A percentile compares a stretch with the other conserved stretches of the same genome.
Evolutionary conservation across 2,329 filamentous ascomycete genomes (phyloP).

Genomic region (Albophoma yamanashiensis): DNA sequence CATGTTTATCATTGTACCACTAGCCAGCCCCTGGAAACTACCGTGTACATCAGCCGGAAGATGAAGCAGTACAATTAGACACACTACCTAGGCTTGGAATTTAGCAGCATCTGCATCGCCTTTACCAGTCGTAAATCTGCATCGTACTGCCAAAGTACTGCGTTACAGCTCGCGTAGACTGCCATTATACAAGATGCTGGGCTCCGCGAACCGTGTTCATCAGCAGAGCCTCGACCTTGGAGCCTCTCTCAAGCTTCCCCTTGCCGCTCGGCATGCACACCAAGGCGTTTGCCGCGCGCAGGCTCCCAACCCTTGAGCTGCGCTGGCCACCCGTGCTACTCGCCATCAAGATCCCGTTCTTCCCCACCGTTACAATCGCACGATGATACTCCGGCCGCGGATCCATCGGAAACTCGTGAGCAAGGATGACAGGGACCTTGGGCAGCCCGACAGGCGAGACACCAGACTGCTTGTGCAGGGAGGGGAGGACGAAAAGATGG

Average conservation of each 20-base stretch:
- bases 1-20: conserved; percentile 23
- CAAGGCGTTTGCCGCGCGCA: conserved; percentile 80
- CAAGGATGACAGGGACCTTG: conserved; percentile 57
- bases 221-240: conserved; percentile 65
- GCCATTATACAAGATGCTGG: background rate
- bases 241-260: conserved; percentile 56
- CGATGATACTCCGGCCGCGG: conserved; percentile 84
- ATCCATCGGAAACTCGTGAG: conserved; percentile 66
- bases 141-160: background rate
- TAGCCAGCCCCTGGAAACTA: conserved; percentile 16
- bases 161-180: background rate
- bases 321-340: conserved; percentile 82
- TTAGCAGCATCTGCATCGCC: no score
- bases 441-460: conserved; percentile 59
- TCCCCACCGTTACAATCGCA: conserved; percentile 56
- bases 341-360: conserved; percentile 60
- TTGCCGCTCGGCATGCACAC: conserved; percentile 61
- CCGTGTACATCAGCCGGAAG: conserved; percentile 22
- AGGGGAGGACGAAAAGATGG: conserved; percentile 86
- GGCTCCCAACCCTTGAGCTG: conserved; percentile 80
- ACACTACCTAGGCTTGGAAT: background rate
- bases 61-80: background rate
- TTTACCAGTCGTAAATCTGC: background rate
- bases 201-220: conserved; percentile 45
- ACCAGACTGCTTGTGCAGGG: conserved; percentile 67